Evolutionary conservation across 1,284 basidiomycete genomes (phyloP).

Genomic region (Austroboletus novae-zelandiae): DNA sequence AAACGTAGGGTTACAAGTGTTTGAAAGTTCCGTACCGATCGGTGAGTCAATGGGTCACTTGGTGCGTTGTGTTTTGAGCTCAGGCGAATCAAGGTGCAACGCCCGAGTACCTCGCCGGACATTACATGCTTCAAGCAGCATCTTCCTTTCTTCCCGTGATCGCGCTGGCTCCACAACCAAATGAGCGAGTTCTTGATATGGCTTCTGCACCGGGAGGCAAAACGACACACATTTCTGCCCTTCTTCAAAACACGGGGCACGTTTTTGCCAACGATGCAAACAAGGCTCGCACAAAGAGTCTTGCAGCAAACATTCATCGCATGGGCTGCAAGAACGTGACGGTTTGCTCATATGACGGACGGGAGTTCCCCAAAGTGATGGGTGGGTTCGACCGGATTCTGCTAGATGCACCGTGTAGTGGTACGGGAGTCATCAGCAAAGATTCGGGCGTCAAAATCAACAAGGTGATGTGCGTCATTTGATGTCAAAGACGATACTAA

Average conservation of each 20-base stretch:
- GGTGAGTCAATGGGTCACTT: slow-evolving; percentile 41
- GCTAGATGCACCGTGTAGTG: slow-evolving; percentile 96
- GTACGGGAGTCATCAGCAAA: slow-evolving; percentile 98
- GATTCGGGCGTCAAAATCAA: slow-evolving; percentile 97
- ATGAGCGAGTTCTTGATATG: slow-evolving; percentile 97
- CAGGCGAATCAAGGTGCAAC: slow-evolving; percentile 67
- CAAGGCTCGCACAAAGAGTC: slow-evolving; percentile 92
- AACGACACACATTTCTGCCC: slow-evolving; percentile 93
- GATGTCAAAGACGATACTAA: background rate
- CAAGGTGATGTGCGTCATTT: slow-evolving; percentile 61
- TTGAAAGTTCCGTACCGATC: slow-evolving; percentile 94
- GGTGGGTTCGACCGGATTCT: slow-evolving; percentile 97
- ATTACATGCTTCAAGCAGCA: slow-evolving; percentile 99
- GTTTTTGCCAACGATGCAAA: slow-evolving; percentile 99
- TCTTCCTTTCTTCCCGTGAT: slow-evolving; percentile 99
- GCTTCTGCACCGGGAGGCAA: slow-evolving; percentile 98
- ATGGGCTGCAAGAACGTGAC: slow-evolving; percentile 98
- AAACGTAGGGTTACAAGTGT: slow-evolving; percentile 97
- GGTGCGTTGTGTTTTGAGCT: background rate
- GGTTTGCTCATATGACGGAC: slow-evolving; percentile 95
- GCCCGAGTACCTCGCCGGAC: slow-evolving; percentile 97
- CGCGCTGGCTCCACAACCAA: slow-evolving; percentile 88
- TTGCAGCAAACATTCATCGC: slow-evolving; percentile 95
- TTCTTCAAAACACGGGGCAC: slow-evolving; percentile 96
- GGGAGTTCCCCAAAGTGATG: slow-evolving; percentile 99